Percentiles rank a stretch among this genome's conserved stretches.
These are phyloP conservation scores for Isoetes taiwanensis DNA, from an alignment of 75 land plant species.

Conservation along the genomic window DNA sequence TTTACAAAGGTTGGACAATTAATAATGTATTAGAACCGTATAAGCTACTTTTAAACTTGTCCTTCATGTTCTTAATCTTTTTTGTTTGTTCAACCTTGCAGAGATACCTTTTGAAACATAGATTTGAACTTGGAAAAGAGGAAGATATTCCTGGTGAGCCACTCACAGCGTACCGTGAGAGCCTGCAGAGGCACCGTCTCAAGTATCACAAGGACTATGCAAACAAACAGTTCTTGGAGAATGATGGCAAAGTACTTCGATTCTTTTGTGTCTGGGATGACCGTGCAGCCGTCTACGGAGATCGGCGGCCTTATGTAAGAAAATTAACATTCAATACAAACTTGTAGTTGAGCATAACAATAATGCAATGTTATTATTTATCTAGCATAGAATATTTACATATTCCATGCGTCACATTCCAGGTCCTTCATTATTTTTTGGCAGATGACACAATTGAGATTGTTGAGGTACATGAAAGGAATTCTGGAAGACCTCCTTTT, in stretches of 20 bases:
- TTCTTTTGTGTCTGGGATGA: slow-evolving; percentile 34
- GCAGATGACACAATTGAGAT: slow-evolving; percentile 35
- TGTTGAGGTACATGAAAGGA: slow-evolving; percentile 26
- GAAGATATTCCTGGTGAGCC: slow-evolving; percentile 26
- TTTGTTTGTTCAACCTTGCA: background rate
- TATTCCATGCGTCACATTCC: background rate
- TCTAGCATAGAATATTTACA: background rate
- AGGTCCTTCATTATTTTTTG: slow-evolving; percentile 29
- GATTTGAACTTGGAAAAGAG: slow-evolving; percentile 18
- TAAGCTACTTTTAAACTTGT: background rate
- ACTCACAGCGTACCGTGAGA: slow-evolving; percentile 14
- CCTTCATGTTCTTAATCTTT: background rate
- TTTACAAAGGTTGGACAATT: slow-evolving; percentile 16
- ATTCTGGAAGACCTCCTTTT: slow-evolving; percentile 17
- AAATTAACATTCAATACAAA: background rate
- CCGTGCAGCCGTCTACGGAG: slow-evolving; percentile 24
- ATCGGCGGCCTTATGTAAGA: slow-evolving; percentile 26
- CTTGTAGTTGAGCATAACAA: too few relatives aligned
- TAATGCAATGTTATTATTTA: background rate
- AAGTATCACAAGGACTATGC: slow-evolving; percentile 21
- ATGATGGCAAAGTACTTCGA: slow-evolving; percentile 29
- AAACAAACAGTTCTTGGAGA: slow-evolving; percentile 19
- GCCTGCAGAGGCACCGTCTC: slow-evolving; percentile 5
- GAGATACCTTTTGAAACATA: slow-evolving; percentile 29
- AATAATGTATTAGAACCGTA: background rate